Evolutionary conservation across 176 grass and related monocot species (phyloP).

Genomic region (Thinopyrum elongatum): DNA sequence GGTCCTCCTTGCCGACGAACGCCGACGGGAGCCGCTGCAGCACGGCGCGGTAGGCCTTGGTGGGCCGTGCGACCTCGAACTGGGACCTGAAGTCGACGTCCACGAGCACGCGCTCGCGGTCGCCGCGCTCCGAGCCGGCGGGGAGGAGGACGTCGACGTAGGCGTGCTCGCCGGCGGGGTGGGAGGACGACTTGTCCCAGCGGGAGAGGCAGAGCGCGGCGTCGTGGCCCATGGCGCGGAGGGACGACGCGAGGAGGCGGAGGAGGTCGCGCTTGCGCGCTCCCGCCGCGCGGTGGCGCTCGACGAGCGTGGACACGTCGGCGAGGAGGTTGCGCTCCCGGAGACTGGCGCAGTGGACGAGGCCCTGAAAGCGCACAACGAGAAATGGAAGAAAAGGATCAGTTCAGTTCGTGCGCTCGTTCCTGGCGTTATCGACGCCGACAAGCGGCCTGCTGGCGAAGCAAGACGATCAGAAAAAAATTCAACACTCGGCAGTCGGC

Average conservation of each 20-base stretch:
- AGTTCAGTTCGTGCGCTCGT: constrained; percentile 4
- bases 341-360: constrained; percentile 70
- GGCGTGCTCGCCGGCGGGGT: constrained; percentile 71
- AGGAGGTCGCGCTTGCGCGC: constrained; percentile 56
- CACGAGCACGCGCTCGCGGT: constrained; percentile 68
- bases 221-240: constrained; percentile 60
- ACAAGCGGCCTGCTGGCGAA: constrained; percentile 2
- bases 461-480: constrained; percentile 5
- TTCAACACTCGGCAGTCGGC: background rate
- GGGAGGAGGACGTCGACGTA: constrained; percentile 73
- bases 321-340: constrained; percentile 93
- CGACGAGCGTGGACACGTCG: constrained; percentile 53
- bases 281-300: constrained; percentile 48
- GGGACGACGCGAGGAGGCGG: constrained; percentile 48
- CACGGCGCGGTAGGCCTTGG: constrained; percentile 63
- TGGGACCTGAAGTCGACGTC: constrained; percentile 76
- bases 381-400: constrained; percentile 19
- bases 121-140: constrained; percentile 30
- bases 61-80: constrained; percentile 84
- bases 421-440: background rate
- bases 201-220: constrained; percentile 66
- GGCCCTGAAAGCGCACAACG: constrained; percentile 37
- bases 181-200: constrained; percentile 72
- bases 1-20: constrained; percentile 76
- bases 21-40: constrained; percentile 60